These are phyloP conservation scores for Dentipellis fragilis DNA, from an alignment of 768 basidiomycete species.

Conservation along the genomic window DNA sequence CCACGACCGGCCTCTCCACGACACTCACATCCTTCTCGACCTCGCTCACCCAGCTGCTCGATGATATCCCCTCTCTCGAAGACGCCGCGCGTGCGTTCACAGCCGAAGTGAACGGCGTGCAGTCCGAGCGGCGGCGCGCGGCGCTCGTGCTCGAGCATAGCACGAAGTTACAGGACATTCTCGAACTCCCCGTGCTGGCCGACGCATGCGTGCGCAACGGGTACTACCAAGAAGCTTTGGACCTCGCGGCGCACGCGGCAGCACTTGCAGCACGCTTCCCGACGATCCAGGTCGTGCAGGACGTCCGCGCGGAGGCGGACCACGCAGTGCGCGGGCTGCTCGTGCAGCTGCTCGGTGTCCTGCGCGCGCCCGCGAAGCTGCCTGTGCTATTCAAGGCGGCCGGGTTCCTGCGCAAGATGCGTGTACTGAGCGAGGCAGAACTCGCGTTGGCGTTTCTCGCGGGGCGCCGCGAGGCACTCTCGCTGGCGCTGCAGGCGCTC, in stretches of 20 bases:
- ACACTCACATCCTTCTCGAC: constrained; percentile 68
- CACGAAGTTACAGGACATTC: constrained; percentile 84
- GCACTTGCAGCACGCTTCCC: constrained; percentile 30
- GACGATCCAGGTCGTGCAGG: constrained; percentile 41
- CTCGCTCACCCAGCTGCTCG: constrained; percentile 62
- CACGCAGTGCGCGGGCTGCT: constrained; percentile 61
- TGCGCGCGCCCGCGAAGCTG: constrained; percentile 81
- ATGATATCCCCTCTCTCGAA: constrained; percentile 71
- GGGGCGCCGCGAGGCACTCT: constrained; percentile 57
- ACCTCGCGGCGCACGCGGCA: constrained; percentile 66
- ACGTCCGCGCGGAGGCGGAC: constrained; percentile 58
- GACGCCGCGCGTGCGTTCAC: constrained; percentile 62
- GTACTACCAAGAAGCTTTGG: constrained; percentile 86
- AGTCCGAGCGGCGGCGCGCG: constrained; percentile 65
- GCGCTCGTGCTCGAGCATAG: constrained; percentile 87
- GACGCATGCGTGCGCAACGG: constrained; percentile 91
- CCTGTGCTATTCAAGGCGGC: constrained; percentile 87
- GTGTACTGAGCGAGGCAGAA: constrained; percentile 56
- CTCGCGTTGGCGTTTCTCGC: constrained; percentile 82
- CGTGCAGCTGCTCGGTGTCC: constrained; percentile 61
- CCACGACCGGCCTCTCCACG: constrained; percentile 60
- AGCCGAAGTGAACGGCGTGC: constrained; percentile 61
- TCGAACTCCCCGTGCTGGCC: constrained; percentile 84
- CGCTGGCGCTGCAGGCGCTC: constrained; percentile 42
- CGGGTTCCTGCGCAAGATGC: constrained; percentile 79